Conservation (phyloP, 306 rosid genomes). For the Pueraria montana region DNA sequence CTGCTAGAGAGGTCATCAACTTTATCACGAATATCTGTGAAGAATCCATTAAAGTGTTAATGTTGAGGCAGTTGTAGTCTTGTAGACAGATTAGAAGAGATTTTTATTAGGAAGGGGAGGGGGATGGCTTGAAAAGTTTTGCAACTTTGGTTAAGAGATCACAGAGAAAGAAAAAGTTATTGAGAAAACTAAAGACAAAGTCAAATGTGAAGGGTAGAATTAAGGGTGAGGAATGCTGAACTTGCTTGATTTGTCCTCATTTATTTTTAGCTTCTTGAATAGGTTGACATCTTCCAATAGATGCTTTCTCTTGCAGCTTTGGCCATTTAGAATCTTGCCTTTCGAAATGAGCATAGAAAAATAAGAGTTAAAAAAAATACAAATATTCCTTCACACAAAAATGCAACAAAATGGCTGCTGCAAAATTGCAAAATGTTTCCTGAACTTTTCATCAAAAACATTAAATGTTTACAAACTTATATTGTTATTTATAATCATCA, state of each 20-base stretch:
- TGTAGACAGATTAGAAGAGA: background rate
- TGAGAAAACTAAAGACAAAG: background rate
- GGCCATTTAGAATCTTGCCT: constrained; percentile 46
- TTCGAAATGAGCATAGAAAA: constrained; percentile 11
- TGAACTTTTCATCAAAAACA: constrained; percentile 7
- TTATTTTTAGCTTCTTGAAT: constrained; percentile 74
- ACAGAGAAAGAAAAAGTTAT: background rate
- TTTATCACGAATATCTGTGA: constrained; percentile 48
- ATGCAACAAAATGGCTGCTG: background rate
- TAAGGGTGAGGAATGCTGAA: background rate
- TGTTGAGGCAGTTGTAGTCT: background rate
- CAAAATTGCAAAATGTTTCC: constrained; percentile 11
- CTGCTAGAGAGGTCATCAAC: constrained; percentile 36
- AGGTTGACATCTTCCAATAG: constrained; percentile 57
- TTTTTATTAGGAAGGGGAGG: background rate
- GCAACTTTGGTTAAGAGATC: background rate
- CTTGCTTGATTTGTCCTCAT: constrained; percentile 66
- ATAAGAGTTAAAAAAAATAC: background rate
- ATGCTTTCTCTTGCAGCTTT: constrained; percentile 72
- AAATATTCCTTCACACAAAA: constrained; percentile 12
- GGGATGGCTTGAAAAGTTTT: background rate
- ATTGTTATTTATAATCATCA: too few species aligned
- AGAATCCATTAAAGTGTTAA: constrained; percentile 34
- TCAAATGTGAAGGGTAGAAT: background rate
- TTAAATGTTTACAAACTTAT: too few species aligned